Percentiles rank a stretch among this genome's conserved stretches.
Evolutionary conservation across 352 stramenopile genomes (phyloP).

Genomic region (Halophytophthora batemanensis): DNA sequence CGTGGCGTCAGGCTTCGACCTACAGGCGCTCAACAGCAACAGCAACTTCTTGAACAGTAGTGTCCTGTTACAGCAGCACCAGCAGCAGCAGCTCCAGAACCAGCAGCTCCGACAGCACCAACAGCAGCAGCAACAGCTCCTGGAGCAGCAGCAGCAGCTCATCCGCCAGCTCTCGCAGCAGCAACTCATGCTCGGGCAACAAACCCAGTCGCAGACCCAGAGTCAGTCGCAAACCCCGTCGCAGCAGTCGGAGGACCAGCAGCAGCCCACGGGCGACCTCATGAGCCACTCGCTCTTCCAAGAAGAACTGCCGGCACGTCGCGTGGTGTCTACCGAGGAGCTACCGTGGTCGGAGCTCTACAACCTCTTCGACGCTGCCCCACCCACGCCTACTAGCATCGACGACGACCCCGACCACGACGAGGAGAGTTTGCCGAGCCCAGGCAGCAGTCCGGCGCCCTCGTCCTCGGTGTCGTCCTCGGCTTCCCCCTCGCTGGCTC

Average conservation of each 20-base stretch:
- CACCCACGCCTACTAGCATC: slow-evolving; percentile 33
- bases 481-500: slow-evolving; percentile 14
- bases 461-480: slow-evolving; percentile 15
- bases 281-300: slow-evolving; percentile 67
- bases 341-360: slow-evolving; percentile 82
- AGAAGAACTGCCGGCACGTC: slow-evolving; percentile 46
- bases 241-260: slow-evolving; percentile 12
- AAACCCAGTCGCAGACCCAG: slow-evolving; percentile 18
- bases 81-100: slow-evolving; percentile 25
- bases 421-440: slow-evolving; percentile 45
- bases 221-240: slow-evolving; percentile 17
- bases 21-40: slow-evolving; percentile 28
- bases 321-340: slow-evolving; percentile 69
- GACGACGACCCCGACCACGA: slow-evolving; percentile 60
- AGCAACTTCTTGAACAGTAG: slow-evolving; percentile 21
- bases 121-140: slow-evolving; percentile 26
- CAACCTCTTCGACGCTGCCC: slow-evolving; percentile 67
- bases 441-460: slow-evolving; percentile 19
- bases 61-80: slow-evolving; percentile 12
- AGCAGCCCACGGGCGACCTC: slow-evolving; percentile 32
- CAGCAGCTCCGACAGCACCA: slow-evolving; percentile 39
- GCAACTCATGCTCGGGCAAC: slow-evolving; percentile 2
- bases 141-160: slow-evolving; percentile 25
- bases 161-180: slow-evolving; percentile 20
- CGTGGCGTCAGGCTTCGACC: slow-evolving; percentile 35